Base-by-base conservation (phyloP, 2,329 filamentous ascomycete genomes). In the Pseudogymnoascus sp. region DNA sequence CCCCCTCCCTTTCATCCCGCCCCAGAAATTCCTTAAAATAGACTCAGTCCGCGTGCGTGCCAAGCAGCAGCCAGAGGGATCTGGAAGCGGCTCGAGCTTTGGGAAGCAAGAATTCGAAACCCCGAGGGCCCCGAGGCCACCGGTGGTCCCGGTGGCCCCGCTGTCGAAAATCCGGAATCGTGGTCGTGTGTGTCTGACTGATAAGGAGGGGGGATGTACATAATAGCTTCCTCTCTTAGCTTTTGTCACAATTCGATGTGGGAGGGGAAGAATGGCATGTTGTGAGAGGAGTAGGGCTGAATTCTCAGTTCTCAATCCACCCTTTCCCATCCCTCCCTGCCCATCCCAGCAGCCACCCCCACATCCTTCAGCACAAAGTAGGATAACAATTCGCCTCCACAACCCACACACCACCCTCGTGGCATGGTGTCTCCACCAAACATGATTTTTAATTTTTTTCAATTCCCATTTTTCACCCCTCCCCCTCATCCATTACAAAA, bases 291-390 rank as follows among this genome's bases (percentile, higher is more conserved):
- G 46, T 53, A 53, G 25, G 46, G 46, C 46, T 53, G 46, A 53
- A 53, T 53, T 53, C 46, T 53, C 46, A 53, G 46, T 53, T 53
- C 25, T 53, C 46, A 53, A 53, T 53, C 46, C 46, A 53, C 46
- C 14, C 4, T 31, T 11, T 18, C 18, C 40, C 40, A 16, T 40
- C 38, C 38, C 38, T 18, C 18, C 40, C 40, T 8, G 18, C 38
- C 38, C 38, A 40, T 38, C 40, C 5, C 3, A 53, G 5, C 43
- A 5, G 14, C n/a, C 14, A 1, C 8, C 8, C n/a, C 25, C 46
- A 31, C 46, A 31, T 53, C 46, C 25, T 3, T 23, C n/a, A 23
- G 25, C 12, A 16, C 46, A 31, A n/a, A 28, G 25, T 31, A 53
- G n/a, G 25, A 53, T 31, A 12, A 4, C n/a, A 53, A 31, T 16